Conservation (phyloP, 306 rosid species). For the Canavalia gladiata region DNA sequence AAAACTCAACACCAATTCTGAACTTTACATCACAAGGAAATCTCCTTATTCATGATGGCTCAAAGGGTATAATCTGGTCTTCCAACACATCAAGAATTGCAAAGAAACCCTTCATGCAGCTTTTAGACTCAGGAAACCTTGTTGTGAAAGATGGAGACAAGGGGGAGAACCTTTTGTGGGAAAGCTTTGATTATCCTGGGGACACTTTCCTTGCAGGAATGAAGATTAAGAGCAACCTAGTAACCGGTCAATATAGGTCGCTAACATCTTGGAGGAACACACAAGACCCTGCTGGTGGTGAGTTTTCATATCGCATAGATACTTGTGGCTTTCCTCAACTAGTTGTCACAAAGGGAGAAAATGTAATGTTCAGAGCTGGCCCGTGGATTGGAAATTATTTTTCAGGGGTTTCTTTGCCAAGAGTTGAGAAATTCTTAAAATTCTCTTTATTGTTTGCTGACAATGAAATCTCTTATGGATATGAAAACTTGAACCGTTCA, state of each 20-base stretch:
- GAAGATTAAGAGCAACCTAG: neutral
- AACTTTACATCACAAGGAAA: neutral
- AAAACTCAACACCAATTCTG: neutral
- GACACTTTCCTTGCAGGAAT: slow-evolving; percentile 22
- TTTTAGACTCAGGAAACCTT: slow-evolving; percentile 26
- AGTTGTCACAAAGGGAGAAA: neutral
- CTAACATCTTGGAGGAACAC: slow-evolving; percentile 8
- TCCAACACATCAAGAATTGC: neutral
- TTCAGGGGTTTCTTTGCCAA: neutral
- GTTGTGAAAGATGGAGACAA: slow-evolving; percentile 6
- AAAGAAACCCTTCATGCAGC: neutral
- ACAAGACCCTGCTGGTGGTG: neutral
- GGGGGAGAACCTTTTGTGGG: neutral
- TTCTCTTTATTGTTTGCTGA: neutral
- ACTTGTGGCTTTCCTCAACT: neutral
- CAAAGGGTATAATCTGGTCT: neutral
- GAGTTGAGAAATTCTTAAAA: neutral
- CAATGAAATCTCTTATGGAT: neutral
- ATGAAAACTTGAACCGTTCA: slow-evolving; percentile 5
- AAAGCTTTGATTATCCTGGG: slow-evolving; percentile 18
- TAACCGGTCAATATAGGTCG: neutral
- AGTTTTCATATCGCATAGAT: neutral
- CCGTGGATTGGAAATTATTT: neutral
- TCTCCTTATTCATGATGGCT: neutral
- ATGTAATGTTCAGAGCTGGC: neutral